A percentile compares a stretch with the other conserved stretches of the same genome.
Evolutionary conservation across 1,139 yeast genomes (phyloP).

Genomic region (Debaryomycetaceae sp.): DNA sequence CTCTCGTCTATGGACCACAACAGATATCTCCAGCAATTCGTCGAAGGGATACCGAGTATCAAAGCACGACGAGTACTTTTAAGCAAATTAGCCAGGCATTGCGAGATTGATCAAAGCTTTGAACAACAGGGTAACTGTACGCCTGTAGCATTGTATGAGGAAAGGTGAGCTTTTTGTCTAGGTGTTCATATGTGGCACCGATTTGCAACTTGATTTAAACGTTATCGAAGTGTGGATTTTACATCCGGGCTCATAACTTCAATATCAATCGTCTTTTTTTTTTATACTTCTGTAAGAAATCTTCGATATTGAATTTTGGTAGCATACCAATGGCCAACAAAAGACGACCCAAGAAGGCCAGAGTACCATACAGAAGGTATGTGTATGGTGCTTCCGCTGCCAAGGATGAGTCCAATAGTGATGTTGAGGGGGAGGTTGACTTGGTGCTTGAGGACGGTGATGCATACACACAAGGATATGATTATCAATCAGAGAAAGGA

Average conservation of each 20-base stretch:
- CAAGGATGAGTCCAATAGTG: conserved; percentile 30
- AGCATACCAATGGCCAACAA: conserved; percentile 68
- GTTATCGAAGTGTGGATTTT: background rate
- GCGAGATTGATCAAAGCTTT: conserved; percentile 7
- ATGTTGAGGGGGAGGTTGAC: background rate
- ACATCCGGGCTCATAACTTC: background rate
- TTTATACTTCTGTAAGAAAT: background rate
- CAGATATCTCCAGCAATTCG: background rate
- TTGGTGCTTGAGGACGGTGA: background rate
- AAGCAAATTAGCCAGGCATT: conserved; percentile 12
- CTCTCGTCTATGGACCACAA: conserved; percentile 1
- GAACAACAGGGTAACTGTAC: background rate
- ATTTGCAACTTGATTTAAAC: background rate
- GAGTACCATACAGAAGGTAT: conserved; percentile 73
- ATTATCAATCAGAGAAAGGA: conserved; percentile 3
- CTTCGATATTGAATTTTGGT: background rate
- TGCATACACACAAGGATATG: background rate
- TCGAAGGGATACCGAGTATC: background rate
- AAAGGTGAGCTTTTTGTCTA: background rate
- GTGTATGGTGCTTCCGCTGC: conserved; percentile 53
- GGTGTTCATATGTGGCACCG: background rate
- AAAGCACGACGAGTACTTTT: conserved; percentile 11
- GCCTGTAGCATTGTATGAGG: conserved; percentile 5
- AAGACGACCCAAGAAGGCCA: conserved; percentile 75
- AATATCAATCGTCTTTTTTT: background rate